Base-by-base conservation (phyloP, 345 rosid genomes). In the Citrus trifoliata region DNA sequence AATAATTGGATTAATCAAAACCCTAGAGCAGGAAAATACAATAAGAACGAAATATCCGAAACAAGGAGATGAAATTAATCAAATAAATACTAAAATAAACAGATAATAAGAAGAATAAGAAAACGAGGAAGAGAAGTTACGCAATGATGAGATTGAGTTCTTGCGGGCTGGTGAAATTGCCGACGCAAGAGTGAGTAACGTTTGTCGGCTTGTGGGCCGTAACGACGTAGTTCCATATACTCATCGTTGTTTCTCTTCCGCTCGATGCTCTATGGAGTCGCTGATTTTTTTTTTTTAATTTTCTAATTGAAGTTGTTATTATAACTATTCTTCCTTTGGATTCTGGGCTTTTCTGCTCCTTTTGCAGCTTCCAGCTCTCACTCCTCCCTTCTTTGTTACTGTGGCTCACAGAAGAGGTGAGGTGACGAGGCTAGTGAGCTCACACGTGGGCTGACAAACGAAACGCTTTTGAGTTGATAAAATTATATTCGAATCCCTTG, bases 91-190 rank as follows among this genome's bases (percentile, higher is more conserved):
- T 13, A 4, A 46, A 42, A 3, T 12, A 46, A 46, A 3, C 16
- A 46, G 51, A 46, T 46, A 46, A 1, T 46, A 10, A 46, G 51
- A 46, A 46, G 51, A 46, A 46, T 46, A 46, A 46, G 51, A 13
- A 46, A 12, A 12, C 0, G 1, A 46, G 18, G 51, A 46, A 46
- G 18, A 46, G 7, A 7, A 2, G 22, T 32, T 88, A 95, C 99
- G 97, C 97, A 12, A 88, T 79, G 61, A 96, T 94, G 88, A 96
- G 99, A 86, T 96, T 96, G 80, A 92, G 97, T 75, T 94, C 97
- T 51, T 92, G 97, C 67, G 97, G 92, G 73, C 89, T 77, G 78
- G 99, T 96, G 93, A 96, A 93, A 87, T 94, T 94, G 84, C 98
- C 99, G 62, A 94, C 98, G 80, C 98, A 93, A 7, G 98, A 92